phyloP scores from a whole-genome alignment of 2,329 filamentous ascomycete genomes.

The Fusarium sp. region DNA sequence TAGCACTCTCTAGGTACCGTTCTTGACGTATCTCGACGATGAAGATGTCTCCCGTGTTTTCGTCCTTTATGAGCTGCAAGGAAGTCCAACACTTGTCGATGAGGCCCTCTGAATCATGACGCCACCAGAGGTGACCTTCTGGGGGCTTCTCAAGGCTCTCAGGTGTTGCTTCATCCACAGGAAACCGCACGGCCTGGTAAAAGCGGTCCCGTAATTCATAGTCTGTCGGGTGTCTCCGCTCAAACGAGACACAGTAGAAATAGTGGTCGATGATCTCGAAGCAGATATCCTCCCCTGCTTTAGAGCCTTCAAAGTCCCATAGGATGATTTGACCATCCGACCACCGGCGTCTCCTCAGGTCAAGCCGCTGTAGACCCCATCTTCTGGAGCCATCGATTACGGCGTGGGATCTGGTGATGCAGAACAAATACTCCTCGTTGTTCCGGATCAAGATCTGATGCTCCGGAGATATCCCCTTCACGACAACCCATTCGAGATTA shows the following conservation, averaged over 20 bases:
- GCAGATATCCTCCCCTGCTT: slow-evolving; percentile 75
- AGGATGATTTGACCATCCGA: slow-evolving; percentile 62
- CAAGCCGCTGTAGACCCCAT: slow-evolving; percentile 71
- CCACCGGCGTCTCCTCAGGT: slow-evolving; percentile 57
- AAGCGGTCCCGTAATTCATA: slow-evolving; percentile 66
- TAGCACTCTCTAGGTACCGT: slow-evolving; percentile 66
- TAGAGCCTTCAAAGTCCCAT: slow-evolving; percentile 70
- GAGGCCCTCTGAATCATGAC: slow-evolving; percentile 75
- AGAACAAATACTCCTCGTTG: slow-evolving; percentile 70
- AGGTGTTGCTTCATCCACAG: slow-evolving; percentile 58
- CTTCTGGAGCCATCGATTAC: slow-evolving; percentile 66
- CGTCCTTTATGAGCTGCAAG: slow-evolving; percentile 71
- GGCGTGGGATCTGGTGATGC: slow-evolving; percentile 70
- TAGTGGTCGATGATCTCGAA: slow-evolving; percentile 76
- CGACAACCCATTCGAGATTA: slow-evolving; percentile 57
- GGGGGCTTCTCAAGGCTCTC: slow-evolving; percentile 52
- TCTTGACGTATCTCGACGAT: slow-evolving; percentile 78
- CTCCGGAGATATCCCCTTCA: slow-evolving; percentile 56
- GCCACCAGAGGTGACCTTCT: slow-evolving; percentile 67
- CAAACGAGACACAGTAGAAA: slow-evolving; percentile 78
- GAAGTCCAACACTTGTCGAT: slow-evolving; percentile 81
- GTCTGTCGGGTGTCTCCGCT: slow-evolving; percentile 70
- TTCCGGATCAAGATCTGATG: slow-evolving; percentile 76
- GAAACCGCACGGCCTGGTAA: slow-evolving; percentile 76
- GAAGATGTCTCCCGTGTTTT: slow-evolving; percentile 66